phyloP scores from a whole-genome alignment of 2,329 filamentous ascomycete genomes.

The Diplodia corticola region DNA sequence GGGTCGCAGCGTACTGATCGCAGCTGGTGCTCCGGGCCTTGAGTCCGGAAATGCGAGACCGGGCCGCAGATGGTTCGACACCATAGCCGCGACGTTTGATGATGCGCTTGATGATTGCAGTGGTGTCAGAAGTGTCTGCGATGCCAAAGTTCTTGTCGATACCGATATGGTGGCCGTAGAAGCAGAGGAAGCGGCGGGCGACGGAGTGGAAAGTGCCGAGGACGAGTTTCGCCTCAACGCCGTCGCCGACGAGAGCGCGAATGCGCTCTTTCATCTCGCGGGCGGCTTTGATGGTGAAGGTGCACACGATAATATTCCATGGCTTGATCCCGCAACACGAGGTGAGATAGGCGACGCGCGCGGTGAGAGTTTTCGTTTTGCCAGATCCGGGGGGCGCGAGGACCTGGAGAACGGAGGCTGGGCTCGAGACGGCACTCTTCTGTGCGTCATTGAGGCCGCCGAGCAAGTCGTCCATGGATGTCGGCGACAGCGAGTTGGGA shows the following conservation, averaged over 20 bases:
- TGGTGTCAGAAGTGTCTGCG: conserved; percentile 78
- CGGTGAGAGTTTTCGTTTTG: conserved; percentile 94
- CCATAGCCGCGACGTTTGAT: conserved; percentile 70
- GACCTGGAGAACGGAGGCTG: conserved; percentile 60
- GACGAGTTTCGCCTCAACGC: conserved; percentile 72
- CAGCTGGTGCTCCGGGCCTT: conserved; percentile 58
- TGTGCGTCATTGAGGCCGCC: conserved; percentile 66
- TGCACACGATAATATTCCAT: conserved; percentile 89
- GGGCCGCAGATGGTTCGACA: conserved; percentile 70
- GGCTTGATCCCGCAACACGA: conserved; percentile 70
- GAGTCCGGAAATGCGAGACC: conserved; percentile 68
- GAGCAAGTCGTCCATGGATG: conserved; percentile 56
- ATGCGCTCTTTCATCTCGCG: conserved; percentile 92
- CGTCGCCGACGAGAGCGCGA: conserved; percentile 74
- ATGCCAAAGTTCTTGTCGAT: conserved; percentile 84
- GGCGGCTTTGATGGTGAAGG: conserved; percentile 94
- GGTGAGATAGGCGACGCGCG: conserved; percentile 86
- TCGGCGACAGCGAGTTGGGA: neutral
- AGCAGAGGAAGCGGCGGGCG: conserved; percentile 76
- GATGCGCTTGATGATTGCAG: conserved; percentile 77
- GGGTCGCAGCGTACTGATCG: conserved; percentile 44
- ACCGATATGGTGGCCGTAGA: conserved; percentile 82
- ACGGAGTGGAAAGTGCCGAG: conserved; percentile 96
- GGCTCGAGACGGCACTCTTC: conserved; percentile 63
- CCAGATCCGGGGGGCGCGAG: conserved; percentile 69